Evolutionary conservation across 345 rosid genomes (phyloP), one percentile per base, ranked within the genome.

Genomic region (Dimocarpus longan): DNA sequence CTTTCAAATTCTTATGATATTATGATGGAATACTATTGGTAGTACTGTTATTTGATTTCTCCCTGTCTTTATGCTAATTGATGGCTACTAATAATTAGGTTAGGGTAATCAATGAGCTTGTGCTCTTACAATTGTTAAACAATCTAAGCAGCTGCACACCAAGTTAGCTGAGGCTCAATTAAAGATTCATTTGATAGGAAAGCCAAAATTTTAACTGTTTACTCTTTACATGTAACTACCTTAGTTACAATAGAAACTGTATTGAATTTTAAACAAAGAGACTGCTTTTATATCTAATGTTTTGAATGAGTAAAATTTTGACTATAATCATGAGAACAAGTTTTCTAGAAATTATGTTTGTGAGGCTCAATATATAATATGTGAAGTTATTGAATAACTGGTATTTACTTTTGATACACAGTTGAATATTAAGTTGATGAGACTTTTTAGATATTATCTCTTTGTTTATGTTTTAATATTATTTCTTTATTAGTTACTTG

Each of bases 1-100:
- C 71, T 19, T 81, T 70, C 69, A 79, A 73, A 26, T 78, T 79
- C n/a, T 56, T 56, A 70, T 56, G 28, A 46, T 32, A 64, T 19
- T 76, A 19, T 63, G 56, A 63, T 21, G 59, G 19, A 19, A 69
- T 18, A n/a, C 39, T 32, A 37, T 69, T 71, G 46, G 22, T 19
- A 37, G 73, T 79, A 43, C 73, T 24, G 12, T 73, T 68, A 10
- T 70, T 73, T 54, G 40, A 24, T 32, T 54, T 59, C 15, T 68
- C 68, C 66, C 71, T 22, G 65, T 68, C 42, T 71, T 40, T 68
- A 52, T 54, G 57, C 69, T 64, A 63, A 78, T 13, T 46, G 28
- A 67, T 43, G 68, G 66, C 66, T 48, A 16, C 18, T 19, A 28
- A 26, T 56, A 56, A 12, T 44, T 75, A 72, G 28, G 5, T 21